Evolutionary conservation across 495 filamentous ascomycete genomes (phyloP).

Genomic region (Aspergillus conjunctus): DNA sequence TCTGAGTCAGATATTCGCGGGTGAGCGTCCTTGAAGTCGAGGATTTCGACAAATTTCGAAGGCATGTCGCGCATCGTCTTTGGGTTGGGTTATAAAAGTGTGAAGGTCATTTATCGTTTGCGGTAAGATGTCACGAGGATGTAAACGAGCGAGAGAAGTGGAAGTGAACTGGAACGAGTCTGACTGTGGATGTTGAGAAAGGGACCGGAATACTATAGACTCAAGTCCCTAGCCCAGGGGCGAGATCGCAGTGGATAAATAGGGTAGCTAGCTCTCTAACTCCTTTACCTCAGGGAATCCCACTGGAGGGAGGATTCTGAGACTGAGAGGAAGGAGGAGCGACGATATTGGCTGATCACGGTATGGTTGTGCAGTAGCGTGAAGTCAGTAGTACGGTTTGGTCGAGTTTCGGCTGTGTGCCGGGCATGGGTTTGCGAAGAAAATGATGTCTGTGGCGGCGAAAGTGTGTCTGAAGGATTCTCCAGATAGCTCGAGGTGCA

Average conservation of each 20-base stretch:
- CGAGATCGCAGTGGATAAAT: not conserved
- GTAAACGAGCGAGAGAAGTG: slow-evolving; percentile 1
- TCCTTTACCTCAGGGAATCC: slow-evolving; percentile 5
- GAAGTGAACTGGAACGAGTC: not conserved
- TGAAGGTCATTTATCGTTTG: not conserved
- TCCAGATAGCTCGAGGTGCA: slow-evolving; percentile 1
- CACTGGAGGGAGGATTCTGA: not conserved
- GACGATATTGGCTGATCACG: slow-evolving; percentile 15
- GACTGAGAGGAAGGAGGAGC: not conserved
- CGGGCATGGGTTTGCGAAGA: slow-evolving; percentile 1
- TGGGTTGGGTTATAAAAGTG: not conserved
- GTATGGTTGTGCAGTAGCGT: slow-evolving; percentile 20
- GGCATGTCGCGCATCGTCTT: slow-evolving; percentile 45
- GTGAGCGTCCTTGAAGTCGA: slow-evolving; percentile 41
- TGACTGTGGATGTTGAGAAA: not conserved
- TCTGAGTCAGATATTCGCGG: slow-evolving; percentile 44
- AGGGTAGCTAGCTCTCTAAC: too few species aligned
- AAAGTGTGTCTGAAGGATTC: slow-evolving; percentile 1
- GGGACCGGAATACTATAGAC: not conserved
- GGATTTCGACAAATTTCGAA: slow-evolving; percentile 52
- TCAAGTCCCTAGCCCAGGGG: not conserved
- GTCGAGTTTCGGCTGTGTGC: slow-evolving; percentile 13
- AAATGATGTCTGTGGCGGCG: slow-evolving; percentile 17
- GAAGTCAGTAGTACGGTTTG: not conserved
- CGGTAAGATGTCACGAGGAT: slow-evolving; percentile 3